phyloP scores from a whole-genome alignment of 768 basidiomycete species.

The Hygrophorus pudorinus region DNA sequence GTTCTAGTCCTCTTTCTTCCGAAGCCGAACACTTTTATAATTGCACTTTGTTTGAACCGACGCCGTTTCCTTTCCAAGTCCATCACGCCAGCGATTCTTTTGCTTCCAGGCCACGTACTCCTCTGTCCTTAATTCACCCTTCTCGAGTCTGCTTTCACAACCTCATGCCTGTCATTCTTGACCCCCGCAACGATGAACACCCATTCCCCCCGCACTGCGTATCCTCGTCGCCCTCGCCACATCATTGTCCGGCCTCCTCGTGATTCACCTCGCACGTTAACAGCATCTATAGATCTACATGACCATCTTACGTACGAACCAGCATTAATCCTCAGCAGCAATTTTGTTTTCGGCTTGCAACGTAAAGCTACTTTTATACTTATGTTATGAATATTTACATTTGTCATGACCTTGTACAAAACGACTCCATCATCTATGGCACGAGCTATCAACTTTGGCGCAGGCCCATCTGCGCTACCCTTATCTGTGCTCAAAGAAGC shows the following conservation, averaged over 20 bases:
- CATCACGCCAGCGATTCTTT: neutral
- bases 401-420: no score
- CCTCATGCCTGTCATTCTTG: slow-evolving; percentile 49
- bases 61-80: neutral
- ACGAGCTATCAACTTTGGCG: slow-evolving; percentile 82
- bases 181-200: slow-evolving; percentile 19
- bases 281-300: no score
- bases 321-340: no score
- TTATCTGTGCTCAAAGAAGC: slow-evolving; percentile 79
- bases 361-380: no score
- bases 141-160: slow-evolving; percentile 23
- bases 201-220: slow-evolving; percentile 9
- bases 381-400: no score
- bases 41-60: neutral
- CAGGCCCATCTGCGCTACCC: slow-evolving; percentile 91
- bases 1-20: slow-evolving; percentile 38
- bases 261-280: neutral
- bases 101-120: slow-evolving; percentile 5
- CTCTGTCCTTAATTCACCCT: slow-evolving; percentile 5
- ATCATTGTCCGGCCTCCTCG: no score
- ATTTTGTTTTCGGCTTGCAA: no score
- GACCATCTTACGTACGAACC: no score
- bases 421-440: slow-evolving; percentile 19
- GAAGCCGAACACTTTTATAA: slow-evolving; percentile 21
- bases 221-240: slow-evolving; percentile 11